These are phyloP conservation scores for Hemileccinum impolitum DNA, from an alignment of 768 basidiomycete genomes.

Conservation along the genomic window DNA sequence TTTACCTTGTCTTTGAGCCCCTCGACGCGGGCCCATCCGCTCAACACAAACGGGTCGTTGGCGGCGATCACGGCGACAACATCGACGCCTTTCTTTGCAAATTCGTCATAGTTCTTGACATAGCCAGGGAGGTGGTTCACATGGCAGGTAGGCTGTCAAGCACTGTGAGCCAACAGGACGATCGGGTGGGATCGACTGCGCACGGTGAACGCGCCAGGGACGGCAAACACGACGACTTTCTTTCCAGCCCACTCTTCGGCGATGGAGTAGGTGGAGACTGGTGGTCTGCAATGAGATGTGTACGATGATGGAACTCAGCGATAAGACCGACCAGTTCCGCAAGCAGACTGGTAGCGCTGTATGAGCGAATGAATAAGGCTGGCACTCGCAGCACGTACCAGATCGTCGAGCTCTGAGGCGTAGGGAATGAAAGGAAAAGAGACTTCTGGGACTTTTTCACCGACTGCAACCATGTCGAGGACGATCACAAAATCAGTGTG, in stretches of 20 bases:
- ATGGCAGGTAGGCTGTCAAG: conserved; percentile 40
- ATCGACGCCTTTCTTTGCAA: conserved; percentile 53
- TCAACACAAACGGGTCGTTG: conserved; percentile 59
- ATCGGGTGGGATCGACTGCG: conserved; percentile 19
- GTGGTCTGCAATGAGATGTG: neutral
- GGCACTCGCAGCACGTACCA: conserved; percentile 35
- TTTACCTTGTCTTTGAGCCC: conserved; percentile 65
- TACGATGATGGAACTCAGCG: neutral
- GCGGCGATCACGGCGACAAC: conserved; percentile 53
- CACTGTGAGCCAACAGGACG: neutral
- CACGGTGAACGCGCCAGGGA: conserved; percentile 82
- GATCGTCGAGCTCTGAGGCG: conserved; percentile 57
- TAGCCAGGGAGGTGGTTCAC: conserved; percentile 45
- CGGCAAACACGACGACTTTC: conserved; percentile 74
- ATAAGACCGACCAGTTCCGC: conserved; percentile 58
- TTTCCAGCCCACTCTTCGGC: conserved; percentile 72
- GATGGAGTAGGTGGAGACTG: conserved; percentile 52
- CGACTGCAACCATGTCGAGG: conserved; percentile 39
- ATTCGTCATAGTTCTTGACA: conserved; percentile 42
- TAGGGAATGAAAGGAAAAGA: conserved; percentile 57
- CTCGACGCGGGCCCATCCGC: conserved; percentile 57
- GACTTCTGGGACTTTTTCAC: conserved; percentile 47
- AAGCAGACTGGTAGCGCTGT: conserved; percentile 43
- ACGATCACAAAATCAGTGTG: neutral
- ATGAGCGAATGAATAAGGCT: neutral